Conservation (phyloP, 2,329 filamentous ascomycete species). For the Teratosphaeria destructans region DNA sequence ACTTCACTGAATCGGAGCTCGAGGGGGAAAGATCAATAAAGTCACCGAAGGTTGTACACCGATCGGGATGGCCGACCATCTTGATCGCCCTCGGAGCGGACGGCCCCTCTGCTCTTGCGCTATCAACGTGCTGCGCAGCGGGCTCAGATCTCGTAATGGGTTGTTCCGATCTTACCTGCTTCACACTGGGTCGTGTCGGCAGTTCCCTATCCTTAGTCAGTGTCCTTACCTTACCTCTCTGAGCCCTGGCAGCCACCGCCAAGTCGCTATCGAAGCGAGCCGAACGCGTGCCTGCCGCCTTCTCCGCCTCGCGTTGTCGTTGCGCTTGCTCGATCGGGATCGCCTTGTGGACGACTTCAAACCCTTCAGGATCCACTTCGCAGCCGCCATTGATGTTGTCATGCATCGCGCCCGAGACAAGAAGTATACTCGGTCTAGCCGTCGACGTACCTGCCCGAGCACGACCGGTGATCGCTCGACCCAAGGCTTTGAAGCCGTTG, state of each 20-base stretch:
- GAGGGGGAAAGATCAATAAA: neutral
- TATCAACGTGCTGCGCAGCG: neutral
- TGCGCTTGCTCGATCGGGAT: neutral
- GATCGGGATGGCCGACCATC: neutral
- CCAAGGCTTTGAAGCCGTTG: neutral
- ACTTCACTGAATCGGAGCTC: neutral
- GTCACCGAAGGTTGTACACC: neutral
- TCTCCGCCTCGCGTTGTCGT: neutral
- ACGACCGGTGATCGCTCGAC: neutral
- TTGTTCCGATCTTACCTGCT: neutral
- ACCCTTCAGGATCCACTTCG: neutral
- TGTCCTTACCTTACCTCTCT: neutral
- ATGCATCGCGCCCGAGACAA: neutral
- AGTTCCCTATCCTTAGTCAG: neutral
- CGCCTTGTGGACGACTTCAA: neutral
- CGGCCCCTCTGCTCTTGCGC: neutral
- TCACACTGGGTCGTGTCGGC: neutral
- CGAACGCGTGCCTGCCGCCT: neutral
- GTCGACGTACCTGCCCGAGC: neutral
- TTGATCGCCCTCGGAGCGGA: neutral
- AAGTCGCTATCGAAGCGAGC: neutral
- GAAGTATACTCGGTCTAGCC: neutral
- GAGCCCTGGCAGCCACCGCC: neutral
- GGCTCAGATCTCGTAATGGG: neutral
- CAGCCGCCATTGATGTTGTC: neutral